Evolutionary conservation across 2,329 filamentous ascomycete species (phyloP).

Genomic region (Penicillium sp.): DNA sequence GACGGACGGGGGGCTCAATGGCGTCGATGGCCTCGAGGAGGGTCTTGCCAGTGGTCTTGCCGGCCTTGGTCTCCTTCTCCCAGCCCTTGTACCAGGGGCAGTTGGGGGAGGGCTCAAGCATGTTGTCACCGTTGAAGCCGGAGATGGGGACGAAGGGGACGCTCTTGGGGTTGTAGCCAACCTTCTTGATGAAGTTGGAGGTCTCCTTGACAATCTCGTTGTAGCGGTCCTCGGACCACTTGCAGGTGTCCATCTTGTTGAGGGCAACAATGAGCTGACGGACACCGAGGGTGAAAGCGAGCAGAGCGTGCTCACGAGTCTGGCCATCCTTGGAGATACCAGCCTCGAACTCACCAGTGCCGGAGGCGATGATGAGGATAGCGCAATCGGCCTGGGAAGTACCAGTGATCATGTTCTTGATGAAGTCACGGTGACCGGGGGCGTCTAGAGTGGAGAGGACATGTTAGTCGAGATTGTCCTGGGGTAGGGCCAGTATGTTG

Average conservation of each 20-base stretch:
- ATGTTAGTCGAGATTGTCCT: conserved; percentile 15
- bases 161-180: conserved; percentile 99
- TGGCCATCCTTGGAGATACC: conserved; percentile 99
- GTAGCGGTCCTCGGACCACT: conserved; percentile 97
- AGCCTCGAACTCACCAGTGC: conserved; percentile 99
- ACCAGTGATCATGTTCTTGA: conserved; percentile 99
- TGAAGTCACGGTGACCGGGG: conserved; percentile 99
- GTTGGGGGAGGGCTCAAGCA: conserved; percentile 88
- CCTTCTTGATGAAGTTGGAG: conserved; percentile 99
- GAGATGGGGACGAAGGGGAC: conserved; percentile 99
- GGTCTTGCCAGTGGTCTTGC: conserved; percentile 91
- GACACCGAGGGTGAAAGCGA: conserved; percentile 99
- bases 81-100: conserved; percentile 99
- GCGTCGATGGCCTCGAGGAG: conserved; percentile 98
- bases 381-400: conserved; percentile 99
- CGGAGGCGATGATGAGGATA: conserved; percentile 99
- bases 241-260: conserved; percentile 99
- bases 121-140: conserved; percentile 99
- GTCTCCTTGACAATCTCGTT: conserved; percentile 99
- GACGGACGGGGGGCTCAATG: conserved; percentile 91
- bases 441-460: conserved; percentile 66
- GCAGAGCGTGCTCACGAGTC: conserved; percentile 99
- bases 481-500: too few species aligned
- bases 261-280: conserved; percentile 99
- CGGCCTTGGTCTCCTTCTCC: conserved; percentile 96